These are phyloP conservation scores for Sambucus nigra DNA, from an alignment of 129 eudicot species.

Conservation along the genomic window DNA sequence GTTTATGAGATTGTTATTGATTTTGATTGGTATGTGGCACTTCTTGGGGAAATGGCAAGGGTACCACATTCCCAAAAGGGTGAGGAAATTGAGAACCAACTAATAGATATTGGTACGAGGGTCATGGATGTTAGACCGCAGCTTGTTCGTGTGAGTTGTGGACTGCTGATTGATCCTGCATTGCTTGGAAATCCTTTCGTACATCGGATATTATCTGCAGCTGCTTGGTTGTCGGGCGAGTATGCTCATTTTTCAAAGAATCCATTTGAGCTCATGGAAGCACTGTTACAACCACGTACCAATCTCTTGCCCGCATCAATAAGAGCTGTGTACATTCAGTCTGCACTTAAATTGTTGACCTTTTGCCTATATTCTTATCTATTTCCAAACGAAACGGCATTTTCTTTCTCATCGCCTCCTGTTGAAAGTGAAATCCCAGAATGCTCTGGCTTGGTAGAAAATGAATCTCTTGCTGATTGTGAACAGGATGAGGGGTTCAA, in stretches of 20 bases:
- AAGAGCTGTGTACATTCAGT: constrained; percentile 78
- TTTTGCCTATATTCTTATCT: constrained; percentile 55
- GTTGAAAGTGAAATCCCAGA: constrained; percentile 18
- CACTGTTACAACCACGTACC: constrained; percentile 77
- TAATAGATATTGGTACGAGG: constrained; percentile 88
- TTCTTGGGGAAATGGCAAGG: constrained; percentile 86
- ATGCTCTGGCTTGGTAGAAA: constrained; percentile 9
- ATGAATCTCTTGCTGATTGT: constrained; percentile 9
- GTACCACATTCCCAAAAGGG: constrained; percentile 81
- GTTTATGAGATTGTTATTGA: constrained; percentile 65
- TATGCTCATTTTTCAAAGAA: constrained; percentile 65
- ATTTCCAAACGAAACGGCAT: constrained; percentile 22
- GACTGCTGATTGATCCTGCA: constrained; percentile 82
- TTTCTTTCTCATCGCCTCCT: constrained; percentile 11
- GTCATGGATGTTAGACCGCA: constrained; percentile 77
- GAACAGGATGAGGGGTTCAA: constrained; percentile 16
- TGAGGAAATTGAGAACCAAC: constrained; percentile 71
- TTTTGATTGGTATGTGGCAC: constrained; percentile 90
- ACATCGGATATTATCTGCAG: constrained; percentile 63
- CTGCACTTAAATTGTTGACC: constrained; percentile 59
- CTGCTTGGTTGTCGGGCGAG: constrained; percentile 83
- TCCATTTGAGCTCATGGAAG: constrained; percentile 76
- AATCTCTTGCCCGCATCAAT: constrained; percentile 71
- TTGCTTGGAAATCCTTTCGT: constrained; percentile 79
- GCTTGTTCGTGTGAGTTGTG: constrained; percentile 73